A percentile compares a stretch with the other conserved stretches of the same genome.
phyloP scores from a whole-genome alignment of 2,329 filamentous ascomycete genomes.

The Fusarium beomiforme region DNA sequence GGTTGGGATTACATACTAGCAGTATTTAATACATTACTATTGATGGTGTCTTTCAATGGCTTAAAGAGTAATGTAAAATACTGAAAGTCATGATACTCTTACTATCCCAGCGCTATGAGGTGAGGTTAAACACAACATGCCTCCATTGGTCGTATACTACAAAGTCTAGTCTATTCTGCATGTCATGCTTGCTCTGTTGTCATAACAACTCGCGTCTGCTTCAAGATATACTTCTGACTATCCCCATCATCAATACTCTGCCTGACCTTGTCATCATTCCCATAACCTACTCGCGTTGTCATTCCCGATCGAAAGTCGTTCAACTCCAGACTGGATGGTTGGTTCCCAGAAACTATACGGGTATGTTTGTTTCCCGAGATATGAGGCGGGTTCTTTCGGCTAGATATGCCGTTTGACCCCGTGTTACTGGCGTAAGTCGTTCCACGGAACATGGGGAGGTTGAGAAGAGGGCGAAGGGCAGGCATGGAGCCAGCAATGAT shows the following conservation, averaged over 20 bases:
- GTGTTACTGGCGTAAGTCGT: conserved; percentile 18
- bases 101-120: no score
- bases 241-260: conserved; percentile 34
- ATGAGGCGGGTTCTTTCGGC: neutral
- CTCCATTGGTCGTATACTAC: neutral
- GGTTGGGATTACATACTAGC: no score
- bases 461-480: conserved; percentile 32
- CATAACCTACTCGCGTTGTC: neutral
- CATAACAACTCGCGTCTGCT: conserved; percentile 32
- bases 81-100: no score
- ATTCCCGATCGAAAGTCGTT: neutral
- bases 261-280: neutral
- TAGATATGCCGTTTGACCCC: conserved; percentile 2
- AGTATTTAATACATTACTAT: no score
- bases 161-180: neutral
- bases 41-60: no score
- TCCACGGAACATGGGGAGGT: conserved; percentile 19
- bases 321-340: conserved; percentile 1
- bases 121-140: neutral
- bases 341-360: neutral
- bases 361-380: neutral
- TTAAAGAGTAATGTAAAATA: no score
- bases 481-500: conserved; percentile 41
- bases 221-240: conserved; percentile 38
- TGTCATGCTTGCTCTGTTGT: neutral